These are phyloP conservation scores for Xylaria sp. DNA, from an alignment of 2,329 filamentous ascomycete species.

Conservation along the genomic window DNA sequence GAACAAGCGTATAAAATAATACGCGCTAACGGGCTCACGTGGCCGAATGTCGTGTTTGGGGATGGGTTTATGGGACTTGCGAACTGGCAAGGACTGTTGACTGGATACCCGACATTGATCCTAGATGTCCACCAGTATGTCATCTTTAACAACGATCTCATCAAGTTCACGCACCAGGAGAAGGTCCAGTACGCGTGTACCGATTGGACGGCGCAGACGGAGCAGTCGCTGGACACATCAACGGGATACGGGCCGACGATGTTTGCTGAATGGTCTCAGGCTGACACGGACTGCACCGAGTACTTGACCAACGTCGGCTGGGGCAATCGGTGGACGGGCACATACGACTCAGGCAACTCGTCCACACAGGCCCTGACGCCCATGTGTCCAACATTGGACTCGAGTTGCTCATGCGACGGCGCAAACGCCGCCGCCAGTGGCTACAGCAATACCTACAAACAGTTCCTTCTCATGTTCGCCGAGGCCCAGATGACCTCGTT, in stretches of 20 bases:
- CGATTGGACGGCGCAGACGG: constrained; percentile 85
- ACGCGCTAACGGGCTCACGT: constrained; percentile 76
- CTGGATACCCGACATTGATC: constrained; percentile 76
- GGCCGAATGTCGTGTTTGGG: constrained; percentile 81
- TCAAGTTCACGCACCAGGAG: constrained; percentile 81
- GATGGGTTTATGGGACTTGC: constrained; percentile 93
- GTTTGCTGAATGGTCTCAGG: constrained; percentile 97
- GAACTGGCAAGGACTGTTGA: constrained; percentile 89
- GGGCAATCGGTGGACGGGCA: constrained; percentile 93
- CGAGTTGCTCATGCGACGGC: constrained; percentile 75
- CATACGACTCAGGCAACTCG: constrained; percentile 74
- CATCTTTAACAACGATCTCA: constrained; percentile 93
- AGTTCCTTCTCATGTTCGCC: constrained; percentile 88
- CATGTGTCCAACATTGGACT: constrained; percentile 75
- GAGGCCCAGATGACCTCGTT: constrained; percentile 97
- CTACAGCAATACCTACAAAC: constrained; percentile 81
- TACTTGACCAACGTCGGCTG: constrained; percentile 90
- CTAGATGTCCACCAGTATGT: constrained; percentile 99
- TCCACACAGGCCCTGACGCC: constrained; percentile 73
- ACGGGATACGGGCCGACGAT: constrained; percentile 93
- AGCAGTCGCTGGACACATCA: constrained; percentile 74
- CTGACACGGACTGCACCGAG: constrained; percentile 91
- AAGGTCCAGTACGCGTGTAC: constrained; percentile 90
- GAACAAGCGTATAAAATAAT: constrained; percentile 76
- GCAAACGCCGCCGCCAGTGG: constrained; percentile 78